A percentile compares a stretch with the other conserved stretches of the same genome.
These are phyloP conservation scores for Pseudofabraea citricarpa DNA, from an alignment of 2,329 filamentous ascomycete genomes.

Conservation along the genomic window DNA sequence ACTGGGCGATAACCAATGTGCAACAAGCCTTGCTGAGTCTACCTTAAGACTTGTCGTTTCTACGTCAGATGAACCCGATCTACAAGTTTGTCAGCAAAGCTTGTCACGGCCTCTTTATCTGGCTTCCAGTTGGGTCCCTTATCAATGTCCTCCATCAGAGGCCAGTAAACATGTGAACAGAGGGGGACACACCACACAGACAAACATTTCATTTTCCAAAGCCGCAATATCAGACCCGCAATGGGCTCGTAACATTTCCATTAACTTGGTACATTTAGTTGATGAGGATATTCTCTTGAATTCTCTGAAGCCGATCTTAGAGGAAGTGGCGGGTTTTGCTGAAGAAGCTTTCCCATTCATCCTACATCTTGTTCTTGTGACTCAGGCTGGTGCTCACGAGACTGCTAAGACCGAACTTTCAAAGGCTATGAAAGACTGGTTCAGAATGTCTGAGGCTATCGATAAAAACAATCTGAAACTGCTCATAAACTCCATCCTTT, in stretches of 20 bases:
- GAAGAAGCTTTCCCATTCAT: conserved; percentile 76
- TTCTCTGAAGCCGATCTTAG: conserved; percentile 62
- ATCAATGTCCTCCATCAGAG: conserved; percentile 52
- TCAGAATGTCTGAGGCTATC: conserved; percentile 41
- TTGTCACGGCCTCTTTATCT: conserved; percentile 46
- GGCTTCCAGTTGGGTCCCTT: conserved; percentile 53
- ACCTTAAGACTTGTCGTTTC: conserved; percentile 54
- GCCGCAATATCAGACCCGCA: conserved; percentile 36
- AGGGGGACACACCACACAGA: conserved; percentile 5
- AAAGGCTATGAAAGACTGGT: conserved; percentile 56
- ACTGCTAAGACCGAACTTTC: conserved; percentile 61
- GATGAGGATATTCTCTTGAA: conserved; percentile 63
- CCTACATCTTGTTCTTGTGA: conserved; percentile 72
- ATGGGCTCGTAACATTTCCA: conserved; percentile 61
- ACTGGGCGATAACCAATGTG: conserved; percentile 48
- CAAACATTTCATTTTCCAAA: conserved; percentile 11
- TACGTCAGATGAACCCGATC: conserved; percentile 30
- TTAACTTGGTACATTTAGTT: conserved; percentile 55
- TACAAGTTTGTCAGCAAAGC: conserved; percentile 45
- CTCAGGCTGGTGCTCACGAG: conserved; percentile 59
- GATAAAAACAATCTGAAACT: conserved; percentile 63
- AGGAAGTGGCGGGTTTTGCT: conserved; percentile 63
- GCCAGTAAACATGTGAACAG: background rate
- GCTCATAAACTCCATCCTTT: conserved; percentile 75
- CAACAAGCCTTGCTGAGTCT: conserved; percentile 56